phyloP scores from a whole-genome alignment of 140 eudicot genomes.

The Cichorium intybus region DNA sequence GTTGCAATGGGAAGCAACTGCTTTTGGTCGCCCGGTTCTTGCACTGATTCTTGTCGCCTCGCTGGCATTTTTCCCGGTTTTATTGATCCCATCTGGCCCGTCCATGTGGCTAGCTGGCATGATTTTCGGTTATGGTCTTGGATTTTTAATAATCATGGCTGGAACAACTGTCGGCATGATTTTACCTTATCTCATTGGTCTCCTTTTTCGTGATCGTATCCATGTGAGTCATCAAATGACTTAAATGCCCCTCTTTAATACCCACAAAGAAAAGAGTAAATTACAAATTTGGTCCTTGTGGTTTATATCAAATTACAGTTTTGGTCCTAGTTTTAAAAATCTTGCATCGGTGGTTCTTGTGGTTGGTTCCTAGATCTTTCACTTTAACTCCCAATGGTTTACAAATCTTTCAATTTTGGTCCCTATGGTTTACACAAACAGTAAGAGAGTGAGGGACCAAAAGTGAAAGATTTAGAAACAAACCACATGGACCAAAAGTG shows the following conservation, averaged over 20 bases:
- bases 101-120: conserved; percentile 99
- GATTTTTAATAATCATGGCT: conserved; percentile 89
- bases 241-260: background rate
- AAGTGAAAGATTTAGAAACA: no score
- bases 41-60: conserved; percentile 84
- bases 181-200: conserved; percentile 74
- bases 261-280: no score
- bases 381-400: no score
- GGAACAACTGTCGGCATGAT: conserved; percentile 94
- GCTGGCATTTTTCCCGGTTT: conserved; percentile 81
- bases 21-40: conserved; percentile 90
- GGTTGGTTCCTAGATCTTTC: no score
- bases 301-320: no score
- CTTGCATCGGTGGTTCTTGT: no score
- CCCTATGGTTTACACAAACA: no score
- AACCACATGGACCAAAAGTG: no score
- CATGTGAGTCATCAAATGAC: conserved; percentile 54
- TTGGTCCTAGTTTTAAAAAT: no score
- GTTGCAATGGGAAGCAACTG: conserved; percentile 93
- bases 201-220: conserved; percentile 77
- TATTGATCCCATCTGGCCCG: conserved; percentile 90
- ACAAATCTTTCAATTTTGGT: no score
- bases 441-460: no score
- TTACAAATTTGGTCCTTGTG: no score
- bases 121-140: conserved; percentile 95